A percentile compares a stretch with the other conserved stretches of the same genome.
Evolutionary conservation across 176 grass and related monocot species (phyloP).

Genomic region (Zoysia japonica): DNA sequence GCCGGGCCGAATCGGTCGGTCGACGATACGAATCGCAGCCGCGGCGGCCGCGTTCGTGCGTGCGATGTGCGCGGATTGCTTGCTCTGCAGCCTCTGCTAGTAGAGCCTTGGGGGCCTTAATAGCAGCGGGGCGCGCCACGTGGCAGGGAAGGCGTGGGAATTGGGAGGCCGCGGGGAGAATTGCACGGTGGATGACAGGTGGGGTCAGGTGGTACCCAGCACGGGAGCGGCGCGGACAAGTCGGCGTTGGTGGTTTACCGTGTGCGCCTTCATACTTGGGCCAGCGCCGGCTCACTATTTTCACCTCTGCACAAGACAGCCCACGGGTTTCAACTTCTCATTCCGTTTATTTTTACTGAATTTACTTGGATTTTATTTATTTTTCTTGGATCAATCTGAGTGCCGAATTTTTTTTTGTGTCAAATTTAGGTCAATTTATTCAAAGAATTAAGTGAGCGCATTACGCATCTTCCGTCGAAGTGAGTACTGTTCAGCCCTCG

Average conservation of each 20-base stretch:
- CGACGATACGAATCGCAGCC: background rate
- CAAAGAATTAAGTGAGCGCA: background rate
- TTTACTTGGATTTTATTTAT: background rate
- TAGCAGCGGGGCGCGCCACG: slow-evolving; percentile 38
- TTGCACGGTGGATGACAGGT: background rate
- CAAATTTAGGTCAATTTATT: background rate
- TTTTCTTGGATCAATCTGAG: background rate
- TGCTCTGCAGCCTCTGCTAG: background rate
- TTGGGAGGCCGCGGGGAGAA: slow-evolving; percentile 8
- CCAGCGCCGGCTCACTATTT: background rate
- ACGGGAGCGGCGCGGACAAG: background rate
- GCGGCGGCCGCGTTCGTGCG: slow-evolving; percentile 3
- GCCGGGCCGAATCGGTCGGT: background rate
- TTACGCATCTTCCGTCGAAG: too few species aligned
- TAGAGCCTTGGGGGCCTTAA: slow-evolving; percentile 28
- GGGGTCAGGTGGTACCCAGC: background rate
- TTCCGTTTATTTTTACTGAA: background rate
- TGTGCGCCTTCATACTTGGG: background rate
- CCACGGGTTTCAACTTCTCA: background rate
- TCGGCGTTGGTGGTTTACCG: background rate
- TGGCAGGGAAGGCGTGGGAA: slow-evolving; percentile 34
- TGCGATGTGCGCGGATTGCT: slow-evolving; percentile 36
- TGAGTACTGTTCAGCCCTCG: too few species aligned
- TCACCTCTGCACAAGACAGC: background rate
- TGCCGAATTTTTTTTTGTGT: background rate